Evolutionary conservation across 2,329 filamentous ascomycete species (phyloP).

Genomic region (Endoconidiophora polonica): DNA sequence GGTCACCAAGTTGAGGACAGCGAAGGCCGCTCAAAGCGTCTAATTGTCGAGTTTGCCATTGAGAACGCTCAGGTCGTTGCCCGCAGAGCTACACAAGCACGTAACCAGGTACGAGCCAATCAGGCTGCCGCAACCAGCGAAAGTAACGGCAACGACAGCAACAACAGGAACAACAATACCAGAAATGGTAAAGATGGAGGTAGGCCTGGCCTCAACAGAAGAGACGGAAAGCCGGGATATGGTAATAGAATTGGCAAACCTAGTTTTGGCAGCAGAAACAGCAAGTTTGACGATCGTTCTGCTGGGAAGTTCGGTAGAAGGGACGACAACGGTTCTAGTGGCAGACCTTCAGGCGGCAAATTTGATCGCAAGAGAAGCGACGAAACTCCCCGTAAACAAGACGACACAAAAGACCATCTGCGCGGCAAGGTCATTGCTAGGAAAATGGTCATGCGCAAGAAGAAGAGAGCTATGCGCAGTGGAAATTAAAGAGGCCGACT

Average conservation of each 20-base stretch:
- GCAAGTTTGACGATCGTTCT: neutral
- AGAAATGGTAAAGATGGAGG: neutral
- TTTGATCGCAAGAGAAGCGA: constrained; percentile 11
- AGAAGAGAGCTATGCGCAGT: constrained; percentile 10
- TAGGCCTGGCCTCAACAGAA: neutral
- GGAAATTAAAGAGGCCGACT: neutral
- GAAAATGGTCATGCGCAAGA: constrained; percentile 12
- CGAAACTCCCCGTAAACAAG: constrained; percentile 20
- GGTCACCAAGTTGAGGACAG: constrained; percentile 46
- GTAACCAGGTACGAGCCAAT: constrained; percentile 1
- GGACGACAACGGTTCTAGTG: neutral
- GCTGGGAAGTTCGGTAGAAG: constrained; percentile 13
- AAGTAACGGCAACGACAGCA: constrained; percentile 9
- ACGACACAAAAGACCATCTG: constrained; percentile 19
- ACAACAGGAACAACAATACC: constrained; percentile 9
- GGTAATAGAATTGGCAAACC: no score
- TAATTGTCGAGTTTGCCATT: constrained; percentile 95
- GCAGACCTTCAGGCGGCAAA: neutral
- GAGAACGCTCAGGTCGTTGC: constrained; percentile 95
- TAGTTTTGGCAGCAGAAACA: constrained; percentile 20
- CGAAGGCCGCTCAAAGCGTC: constrained; percentile 64
- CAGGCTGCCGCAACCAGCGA: constrained; percentile 31
- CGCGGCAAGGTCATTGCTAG: constrained; percentile 11
- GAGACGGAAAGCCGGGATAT: constrained; percentile 1
- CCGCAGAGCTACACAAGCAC: constrained; percentile 31